A percentile compares a stretch with the other conserved stretches of the same genome.
These are phyloP conservation scores for Arachnomyces sp. DNA, from an alignment of 2,329 filamentous ascomycete species.

Conservation along the genomic window DNA sequence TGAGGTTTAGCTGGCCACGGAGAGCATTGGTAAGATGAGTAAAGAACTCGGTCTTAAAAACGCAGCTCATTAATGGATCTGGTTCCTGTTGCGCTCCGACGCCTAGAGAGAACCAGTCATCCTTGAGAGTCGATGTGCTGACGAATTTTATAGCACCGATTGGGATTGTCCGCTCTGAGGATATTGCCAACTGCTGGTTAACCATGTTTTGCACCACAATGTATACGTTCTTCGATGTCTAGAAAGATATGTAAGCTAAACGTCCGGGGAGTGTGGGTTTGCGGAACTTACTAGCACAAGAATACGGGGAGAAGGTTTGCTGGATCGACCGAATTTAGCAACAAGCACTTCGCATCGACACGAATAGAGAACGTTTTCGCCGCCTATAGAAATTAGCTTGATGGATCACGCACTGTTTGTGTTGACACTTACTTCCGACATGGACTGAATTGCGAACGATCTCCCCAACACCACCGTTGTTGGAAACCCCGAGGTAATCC, in stretches of 20 bases:
- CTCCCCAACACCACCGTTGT: slow-evolving; percentile 68
- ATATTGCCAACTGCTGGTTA: slow-evolving; percentile 73
- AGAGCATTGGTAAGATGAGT: slow-evolving; percentile 79
- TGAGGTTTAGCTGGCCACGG: slow-evolving; percentile 71
- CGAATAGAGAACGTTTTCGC: slow-evolving; percentile 76
- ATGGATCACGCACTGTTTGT: background rate
- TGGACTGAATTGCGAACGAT: slow-evolving; percentile 69
- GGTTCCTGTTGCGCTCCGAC: slow-evolving; percentile 84
- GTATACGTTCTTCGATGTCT: slow-evolving; percentile 78
- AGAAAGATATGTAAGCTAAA: slow-evolving; percentile 12
- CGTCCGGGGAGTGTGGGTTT: background rate
- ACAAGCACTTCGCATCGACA: slow-evolving; percentile 85
- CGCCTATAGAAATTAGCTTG: slow-evolving; percentile 19
- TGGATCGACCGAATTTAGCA: slow-evolving; percentile 92
- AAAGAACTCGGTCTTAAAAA: slow-evolving; percentile 96
- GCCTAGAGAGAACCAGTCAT: slow-evolving; percentile 95
- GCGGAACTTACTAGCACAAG: slow-evolving; percentile 56
- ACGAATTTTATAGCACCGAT: slow-evolving; percentile 85
- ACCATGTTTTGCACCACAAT: slow-evolving; percentile 77
- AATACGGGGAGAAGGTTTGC: slow-evolving; percentile 81
- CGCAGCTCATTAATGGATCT: slow-evolving; percentile 85
- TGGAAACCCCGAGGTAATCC: slow-evolving; percentile 87
- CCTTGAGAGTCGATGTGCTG: slow-evolving; percentile 69
- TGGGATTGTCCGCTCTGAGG: slow-evolving; percentile 72
- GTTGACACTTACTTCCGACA: slow-evolving; percentile 53